phyloP scores from a whole-genome alignment of 495 filamentous ascomycete species.

The Geoglossum glabrum region DNA sequence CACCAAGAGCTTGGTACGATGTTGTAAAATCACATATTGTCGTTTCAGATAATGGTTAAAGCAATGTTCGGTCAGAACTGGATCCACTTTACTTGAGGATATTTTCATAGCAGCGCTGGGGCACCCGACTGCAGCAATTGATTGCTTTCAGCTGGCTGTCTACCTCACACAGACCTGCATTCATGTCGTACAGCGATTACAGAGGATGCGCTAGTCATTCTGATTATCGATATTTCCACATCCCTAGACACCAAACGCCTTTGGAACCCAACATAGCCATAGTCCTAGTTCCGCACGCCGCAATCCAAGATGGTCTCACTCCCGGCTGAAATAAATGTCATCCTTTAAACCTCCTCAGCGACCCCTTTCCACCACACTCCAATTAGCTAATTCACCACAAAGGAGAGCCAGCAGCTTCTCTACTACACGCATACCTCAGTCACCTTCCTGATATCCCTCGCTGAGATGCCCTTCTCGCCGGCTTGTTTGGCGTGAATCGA shows the following conservation, averaged over 20 bases:
- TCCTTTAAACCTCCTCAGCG: slow-evolving; percentile 60
- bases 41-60: neutral
- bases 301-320: neutral
- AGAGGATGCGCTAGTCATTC: neutral
- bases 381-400: neutral
- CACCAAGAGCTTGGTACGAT: no score
- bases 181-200: neutral
- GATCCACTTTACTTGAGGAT: neutral
- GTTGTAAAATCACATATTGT: neutral
- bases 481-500: slow-evolving; percentile 52
- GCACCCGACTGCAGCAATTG: neutral
- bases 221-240: neutral
- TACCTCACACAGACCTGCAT: neutral
- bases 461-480: slow-evolving; percentile 51
- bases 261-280: neutral
- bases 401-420: neutral
- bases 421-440: slow-evolving; percentile 38
- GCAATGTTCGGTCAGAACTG: neutral
- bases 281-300: neutral
- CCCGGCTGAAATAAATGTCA: slow-evolving; percentile 23
- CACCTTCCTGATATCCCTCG: slow-evolving; percentile 54
- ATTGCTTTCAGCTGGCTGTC: neutral
- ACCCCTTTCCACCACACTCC: slow-evolving; percentile 26
- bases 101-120: neutral
- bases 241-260: neutral